Conservation (phyloP, 2,329 filamentous ascomycete species). For the Aspergillus vadensis region DNA sequence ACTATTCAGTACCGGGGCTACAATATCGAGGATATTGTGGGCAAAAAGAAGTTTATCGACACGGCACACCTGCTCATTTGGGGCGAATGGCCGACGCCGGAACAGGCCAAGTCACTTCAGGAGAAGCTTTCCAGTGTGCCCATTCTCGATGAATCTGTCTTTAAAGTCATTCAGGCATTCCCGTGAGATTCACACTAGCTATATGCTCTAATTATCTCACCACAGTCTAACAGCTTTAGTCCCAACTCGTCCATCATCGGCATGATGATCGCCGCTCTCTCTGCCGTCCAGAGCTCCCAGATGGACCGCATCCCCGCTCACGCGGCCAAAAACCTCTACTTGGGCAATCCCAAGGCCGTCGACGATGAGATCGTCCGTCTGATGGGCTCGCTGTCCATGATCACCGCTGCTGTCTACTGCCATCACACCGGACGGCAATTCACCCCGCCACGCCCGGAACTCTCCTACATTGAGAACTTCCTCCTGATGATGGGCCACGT, state of each 20-base stretch:
- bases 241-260: neutral
- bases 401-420: slow-evolving; percentile 55
- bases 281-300: slow-evolving; percentile 29
- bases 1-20: slow-evolving; percentile 2
- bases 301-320: neutral
- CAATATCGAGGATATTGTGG: neutral
- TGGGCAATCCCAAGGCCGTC: neutral
- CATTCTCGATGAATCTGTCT: neutral
- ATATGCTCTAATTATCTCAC: neutral
- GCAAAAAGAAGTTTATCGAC: neutral
- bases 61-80: neutral
- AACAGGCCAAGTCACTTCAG: neutral
- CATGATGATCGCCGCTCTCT: slow-evolving; percentile 42
- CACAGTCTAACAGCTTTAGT: neutral
- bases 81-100: neutral
- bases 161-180: neutral
- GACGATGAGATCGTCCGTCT: slow-evolving; percentile 58
- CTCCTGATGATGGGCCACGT: slow-evolving; percentile 56
- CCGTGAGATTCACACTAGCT: neutral
- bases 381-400: slow-evolving; percentile 46
- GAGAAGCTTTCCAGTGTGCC: neutral
- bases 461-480: slow-evolving; percentile 57
- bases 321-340: slow-evolving; percentile 2
- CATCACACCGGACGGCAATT: slow-evolving; percentile 57
- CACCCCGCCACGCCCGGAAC: slow-evolving; percentile 50